A percentile compares a stretch with the other conserved stretches of the same genome.
Conservation (phyloP, 768 basidiomycete genomes). For the Tulasnella calospora region DNA sequence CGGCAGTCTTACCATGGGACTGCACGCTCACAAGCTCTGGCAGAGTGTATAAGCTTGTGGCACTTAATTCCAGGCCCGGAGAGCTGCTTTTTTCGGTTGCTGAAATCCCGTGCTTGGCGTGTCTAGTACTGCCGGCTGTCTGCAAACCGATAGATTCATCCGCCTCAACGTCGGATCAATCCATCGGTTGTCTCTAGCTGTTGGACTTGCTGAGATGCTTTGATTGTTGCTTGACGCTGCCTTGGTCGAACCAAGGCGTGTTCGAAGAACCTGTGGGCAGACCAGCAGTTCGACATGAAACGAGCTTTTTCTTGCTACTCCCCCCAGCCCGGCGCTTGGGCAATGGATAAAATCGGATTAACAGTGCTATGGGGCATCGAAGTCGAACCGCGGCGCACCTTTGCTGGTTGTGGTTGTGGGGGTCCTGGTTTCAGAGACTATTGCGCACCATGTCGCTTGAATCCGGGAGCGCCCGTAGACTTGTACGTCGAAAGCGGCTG, state of each 20-base stretch:
- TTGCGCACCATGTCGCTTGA: not conserved
- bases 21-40: no score
- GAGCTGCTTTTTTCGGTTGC: not conserved
- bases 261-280: not conserved
- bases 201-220: not conserved
- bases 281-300: not conserved
- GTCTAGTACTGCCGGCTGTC: not conserved
- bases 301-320: not conserved
- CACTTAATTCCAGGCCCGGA: not conserved
- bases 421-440: not conserved
- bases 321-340: not conserved
- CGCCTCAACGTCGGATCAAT: not conserved
- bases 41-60: not conserved
- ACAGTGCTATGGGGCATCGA: not conserved
- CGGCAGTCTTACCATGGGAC: no score
- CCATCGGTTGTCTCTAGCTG: not conserved
- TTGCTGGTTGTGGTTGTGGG: not conserved
- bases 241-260: not conserved
- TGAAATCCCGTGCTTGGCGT: no score
- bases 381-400: not conserved
- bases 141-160: not conserved
- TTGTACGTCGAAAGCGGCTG: not conserved
- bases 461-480: not conserved
- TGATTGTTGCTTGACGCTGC: not conserved
- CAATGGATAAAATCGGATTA: not conserved